Base-by-base conservation (phyloP, 2,329 filamentous ascomycete species). In the Akanthomyces muscarius region DNA sequence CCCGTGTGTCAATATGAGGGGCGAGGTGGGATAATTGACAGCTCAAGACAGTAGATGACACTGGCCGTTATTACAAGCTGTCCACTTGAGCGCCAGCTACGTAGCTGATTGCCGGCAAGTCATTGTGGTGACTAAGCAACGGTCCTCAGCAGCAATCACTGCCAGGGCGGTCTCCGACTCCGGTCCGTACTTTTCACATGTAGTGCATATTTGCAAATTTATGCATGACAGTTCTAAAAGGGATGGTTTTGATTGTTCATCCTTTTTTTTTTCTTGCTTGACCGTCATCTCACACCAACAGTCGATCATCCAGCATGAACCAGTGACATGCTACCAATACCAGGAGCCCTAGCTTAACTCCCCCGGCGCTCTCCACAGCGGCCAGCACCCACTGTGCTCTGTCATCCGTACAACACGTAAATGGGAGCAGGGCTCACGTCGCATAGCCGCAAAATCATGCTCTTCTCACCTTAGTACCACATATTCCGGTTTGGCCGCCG, bases 71-170 rank as follows among this genome's bases (percentile, higher is more conserved):
- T 57, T 58, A 23, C 61, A 56, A 57, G 52, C 61, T 63, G 61
- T 63, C 61, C 61, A 63, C 47, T 58, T 63, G 33, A 30, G n/a
- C 23, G 53, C 16, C 5, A 13, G 45, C 25, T 21, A 38, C 30
- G 11, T 58, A 58, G n/a, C 28, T 54, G 25, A 21, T 44, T 10
- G 41, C 14, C 16, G n/a, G 30, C 23, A n/a, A 36, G n/a, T 41
- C 6, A 52, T 23, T 14, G n/a, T 3, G 51, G 33, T 61, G 59
- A 61, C 59, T 61, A 61, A 61, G 59, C 59, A 61, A 16, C 45
- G 14, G 21, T 14, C 8, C 16, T 36, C 25, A 23, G 18, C 33
- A 14, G 6, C 16, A 8, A 4, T 18, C 28, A 11, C 36, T 42
- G 36, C 23, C 53, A 21, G 18, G 36, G 16, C 23, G 36, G 21